A percentile compares a stretch with the other conserved stretches of the same genome.
Evolutionary conservation across 176 grass and related monocot species (phyloP).

Genomic region (Leersia perrieri): DNA sequence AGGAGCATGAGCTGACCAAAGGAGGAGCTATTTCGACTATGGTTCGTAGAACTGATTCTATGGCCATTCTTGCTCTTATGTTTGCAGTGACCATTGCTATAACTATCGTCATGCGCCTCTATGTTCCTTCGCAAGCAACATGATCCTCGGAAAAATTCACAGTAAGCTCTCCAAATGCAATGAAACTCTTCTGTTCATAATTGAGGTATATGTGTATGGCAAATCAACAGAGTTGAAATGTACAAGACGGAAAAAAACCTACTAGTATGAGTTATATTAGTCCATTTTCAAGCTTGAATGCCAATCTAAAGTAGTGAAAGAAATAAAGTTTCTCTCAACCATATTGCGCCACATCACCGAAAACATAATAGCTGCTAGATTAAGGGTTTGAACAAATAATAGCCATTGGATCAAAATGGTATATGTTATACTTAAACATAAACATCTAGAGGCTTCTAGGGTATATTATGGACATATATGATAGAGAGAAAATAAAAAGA

Average conservation of each 20-base stretch:
- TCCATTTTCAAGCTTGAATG: background rate
- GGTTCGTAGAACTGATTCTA: conserved; percentile 5
- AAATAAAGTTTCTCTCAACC: no score
- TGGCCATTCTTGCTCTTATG: conserved; percentile 38
- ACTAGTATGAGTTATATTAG: background rate
- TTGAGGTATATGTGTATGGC: background rate
- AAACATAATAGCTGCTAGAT: no score
- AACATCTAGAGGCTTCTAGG: no score
- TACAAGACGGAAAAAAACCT: background rate
- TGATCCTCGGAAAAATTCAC: conserved; percentile 8
- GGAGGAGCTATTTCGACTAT: background rate
- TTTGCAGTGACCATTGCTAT: conserved; percentile 23
- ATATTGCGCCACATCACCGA: no score
- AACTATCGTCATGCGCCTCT: conserved; percentile 8
- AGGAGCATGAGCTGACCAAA: background rate
- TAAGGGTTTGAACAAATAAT: no score
- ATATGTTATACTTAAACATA: no score
- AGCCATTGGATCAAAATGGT: no score
- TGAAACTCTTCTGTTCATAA: background rate
- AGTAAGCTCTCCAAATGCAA: background rate
- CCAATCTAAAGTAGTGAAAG: no score
- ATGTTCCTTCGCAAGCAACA: conserved; percentile 15
- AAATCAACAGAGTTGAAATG: background rate
- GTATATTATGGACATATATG: no score
- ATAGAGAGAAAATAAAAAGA: no score